These are phyloP conservation scores for Hanseniaspora occidentalis DNA, from an alignment of 805 yeast genomes.

Conservation along the genomic window DNA sequence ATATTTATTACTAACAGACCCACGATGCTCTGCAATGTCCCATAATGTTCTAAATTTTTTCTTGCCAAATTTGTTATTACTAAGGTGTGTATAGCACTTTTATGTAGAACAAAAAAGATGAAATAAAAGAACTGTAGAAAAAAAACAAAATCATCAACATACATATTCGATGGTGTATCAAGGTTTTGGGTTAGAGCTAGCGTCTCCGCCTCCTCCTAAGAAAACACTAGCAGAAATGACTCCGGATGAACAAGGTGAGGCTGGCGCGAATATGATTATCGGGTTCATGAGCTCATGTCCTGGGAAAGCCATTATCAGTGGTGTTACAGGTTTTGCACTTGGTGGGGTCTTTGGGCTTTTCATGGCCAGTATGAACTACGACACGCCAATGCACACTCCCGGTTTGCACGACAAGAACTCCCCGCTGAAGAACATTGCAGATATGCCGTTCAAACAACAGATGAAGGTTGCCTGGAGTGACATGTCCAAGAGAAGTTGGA, in stretches of 20 bases:
- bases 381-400: slow-evolving; percentile 26
- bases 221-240: slow-evolving; percentile 60
- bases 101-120: background rate
- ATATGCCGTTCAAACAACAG: slow-evolving; percentile 85
- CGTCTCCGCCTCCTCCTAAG: slow-evolving; percentile 28
- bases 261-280: slow-evolving; percentile 75
- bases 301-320: slow-evolving; percentile 83
- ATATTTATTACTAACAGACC: no score
- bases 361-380: slow-evolving; percentile 60
- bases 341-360: slow-evolving; percentile 95
- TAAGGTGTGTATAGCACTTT: no score
- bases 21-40: no score
- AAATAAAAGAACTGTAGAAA: background rate
- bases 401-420: slow-evolving; percentile 10
- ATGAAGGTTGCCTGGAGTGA: slow-evolving; percentile 83
- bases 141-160: background rate
- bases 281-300: slow-evolving; percentile 87
- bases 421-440: slow-evolving; percentile 42
- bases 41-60: background rate
- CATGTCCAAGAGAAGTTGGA: slow-evolving; percentile 81
- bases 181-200: slow-evolving; percentile 31
- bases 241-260: slow-evolving; percentile 86
- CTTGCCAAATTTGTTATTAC: no score
- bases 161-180: slow-evolving; percentile 26
- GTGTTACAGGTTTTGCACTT: slow-evolving; percentile 84